These are phyloP conservation scores for Trichoderma virens DNA, from an alignment of 495 filamentous ascomycete species.

Conservation along the genomic window DNA sequence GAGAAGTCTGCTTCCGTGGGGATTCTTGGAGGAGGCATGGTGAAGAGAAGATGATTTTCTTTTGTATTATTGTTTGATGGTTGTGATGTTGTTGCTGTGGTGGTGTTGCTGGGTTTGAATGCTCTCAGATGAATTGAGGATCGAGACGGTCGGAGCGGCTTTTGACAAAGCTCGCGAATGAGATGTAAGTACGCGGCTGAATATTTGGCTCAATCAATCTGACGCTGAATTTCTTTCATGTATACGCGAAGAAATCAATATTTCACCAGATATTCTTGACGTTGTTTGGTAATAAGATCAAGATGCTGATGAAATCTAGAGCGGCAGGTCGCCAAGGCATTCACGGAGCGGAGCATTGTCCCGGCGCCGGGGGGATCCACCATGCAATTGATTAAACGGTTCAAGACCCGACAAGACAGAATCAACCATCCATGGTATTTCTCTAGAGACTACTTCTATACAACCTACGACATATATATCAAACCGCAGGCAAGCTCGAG, in stretches of 20 bases:
- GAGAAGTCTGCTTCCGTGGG: conserved; percentile 31
- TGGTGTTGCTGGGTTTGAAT: too few species aligned
- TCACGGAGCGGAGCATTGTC: neutral
- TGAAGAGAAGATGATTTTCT: neutral
- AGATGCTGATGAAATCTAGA: too few species aligned
- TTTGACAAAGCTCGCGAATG: too few species aligned
- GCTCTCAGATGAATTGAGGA: too few species aligned
- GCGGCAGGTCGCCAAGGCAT: neutral
- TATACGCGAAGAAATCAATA: too few species aligned
- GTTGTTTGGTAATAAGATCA: too few species aligned
- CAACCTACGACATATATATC: neutral
- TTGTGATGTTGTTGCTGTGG: neutral
- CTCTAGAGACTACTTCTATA: neutral
- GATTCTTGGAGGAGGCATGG: conserved; percentile 28
- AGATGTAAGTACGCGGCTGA: too few species aligned
- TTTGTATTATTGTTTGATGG: neutral
- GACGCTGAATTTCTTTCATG: too few species aligned
- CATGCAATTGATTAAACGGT: neutral
- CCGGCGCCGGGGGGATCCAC: conserved; percentile 5
- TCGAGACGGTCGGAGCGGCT: too few species aligned
- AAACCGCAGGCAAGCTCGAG: neutral
- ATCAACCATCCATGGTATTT: neutral
- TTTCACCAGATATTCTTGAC: too few species aligned
- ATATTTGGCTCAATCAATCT: too few species aligned
- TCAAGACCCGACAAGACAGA: neutral